Evolutionary conservation across 352 stramenopile genomes (phyloP).

Genomic region (Pythium myriotylum): DNA sequence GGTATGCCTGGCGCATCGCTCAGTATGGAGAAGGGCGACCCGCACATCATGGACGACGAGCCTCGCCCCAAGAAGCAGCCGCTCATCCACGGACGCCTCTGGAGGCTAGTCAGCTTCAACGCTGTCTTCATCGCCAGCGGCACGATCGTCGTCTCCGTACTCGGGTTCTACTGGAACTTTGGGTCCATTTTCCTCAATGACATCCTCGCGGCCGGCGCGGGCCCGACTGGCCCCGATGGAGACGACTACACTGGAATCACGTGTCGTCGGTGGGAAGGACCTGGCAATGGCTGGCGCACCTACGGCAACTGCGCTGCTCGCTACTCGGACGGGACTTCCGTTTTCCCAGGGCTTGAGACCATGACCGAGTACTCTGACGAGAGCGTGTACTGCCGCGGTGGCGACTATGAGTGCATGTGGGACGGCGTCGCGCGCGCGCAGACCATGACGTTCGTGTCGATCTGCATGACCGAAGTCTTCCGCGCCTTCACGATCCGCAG

Average conservation of each 20-base stretch:
- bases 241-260: slow-evolving; percentile 62
- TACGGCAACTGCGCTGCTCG: slow-evolving; percentile 59
- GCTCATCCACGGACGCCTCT: slow-evolving; percentile 65
- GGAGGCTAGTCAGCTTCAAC: slow-evolving; percentile 61
- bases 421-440: slow-evolving; percentile 64
- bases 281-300: slow-evolving; percentile 41
- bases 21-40: slow-evolving; percentile 74
- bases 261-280: slow-evolving; percentile 53
- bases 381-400: slow-evolving; percentile 52
- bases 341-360: slow-evolving; percentile 48
- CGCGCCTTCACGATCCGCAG: slow-evolving; percentile 77
- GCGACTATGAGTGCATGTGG: slow-evolving; percentile 62
- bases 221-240: slow-evolving; percentile 35
- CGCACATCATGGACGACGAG: slow-evolving; percentile 60
- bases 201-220: slow-evolving; percentile 57
- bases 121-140: slow-evolving; percentile 51
- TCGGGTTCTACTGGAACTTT: slow-evolving; percentile 81
- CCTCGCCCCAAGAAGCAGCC: slow-evolving; percentile 57
- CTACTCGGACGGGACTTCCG: slow-evolving; percentile 44
- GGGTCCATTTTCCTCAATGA: slow-evolving; percentile 45
- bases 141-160: slow-evolving; percentile 49
- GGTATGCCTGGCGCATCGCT: slow-evolving; percentile 75
- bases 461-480: slow-evolving; percentile 75
- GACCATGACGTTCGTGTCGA: slow-evolving; percentile 74
- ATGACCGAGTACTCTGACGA: slow-evolving; percentile 39